These are phyloP conservation scores for Fusarium kyushuense DNA, from an alignment of 2,329 filamentous ascomycete genomes.

Conservation along the genomic window DNA sequence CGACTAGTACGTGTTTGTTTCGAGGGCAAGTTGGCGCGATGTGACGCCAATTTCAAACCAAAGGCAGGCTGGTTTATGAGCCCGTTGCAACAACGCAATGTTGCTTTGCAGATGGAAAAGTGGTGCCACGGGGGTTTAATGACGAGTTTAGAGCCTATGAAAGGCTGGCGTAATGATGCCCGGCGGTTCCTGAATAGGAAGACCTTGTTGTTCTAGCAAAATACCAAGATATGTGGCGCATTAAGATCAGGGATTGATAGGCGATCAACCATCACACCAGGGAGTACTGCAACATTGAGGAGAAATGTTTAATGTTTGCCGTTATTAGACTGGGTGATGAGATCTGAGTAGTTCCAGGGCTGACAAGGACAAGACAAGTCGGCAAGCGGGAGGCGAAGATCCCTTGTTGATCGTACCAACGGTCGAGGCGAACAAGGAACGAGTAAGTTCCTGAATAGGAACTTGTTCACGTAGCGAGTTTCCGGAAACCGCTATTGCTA, in stretches of 20 bases:
- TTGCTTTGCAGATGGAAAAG: conserved; percentile 38
- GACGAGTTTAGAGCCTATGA: conserved; percentile 2
- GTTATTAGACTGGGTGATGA: conserved; percentile 15
- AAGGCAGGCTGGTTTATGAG: conserved; percentile 29
- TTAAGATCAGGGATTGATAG: conserved; percentile 35
- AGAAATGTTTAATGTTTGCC: conserved; percentile 36
- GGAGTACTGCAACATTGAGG: conserved; percentile 30
- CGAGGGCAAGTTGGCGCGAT: conserved; percentile 33
- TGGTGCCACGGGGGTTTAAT: conserved; percentile 35
- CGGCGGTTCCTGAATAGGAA: conserved; percentile 36
- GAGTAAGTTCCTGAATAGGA: conserved; percentile 27
- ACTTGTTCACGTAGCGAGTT: conserved; percentile 21
- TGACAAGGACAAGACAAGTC: conserved; percentile 22
- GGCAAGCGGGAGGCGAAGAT: conserved; percentile 28
- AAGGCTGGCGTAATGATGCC: conserved; percentile 25
- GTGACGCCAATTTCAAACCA: conserved; percentile 42
- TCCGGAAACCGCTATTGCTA: neutral
- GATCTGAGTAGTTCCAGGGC: conserved; percentile 24
- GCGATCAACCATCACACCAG: conserved; percentile 32
- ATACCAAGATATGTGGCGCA: conserved; percentile 16
- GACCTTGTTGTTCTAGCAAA: conserved; percentile 5
- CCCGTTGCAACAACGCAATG: conserved; percentile 40
- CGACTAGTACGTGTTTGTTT: conserved; percentile 40
- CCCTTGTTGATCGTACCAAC: conserved; percentile 32
- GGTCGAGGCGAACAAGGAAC: conserved; percentile 7